Conservation (phyloP, 495 filamentous ascomycete species). For the Aspergillus egyptiacus region DNA sequence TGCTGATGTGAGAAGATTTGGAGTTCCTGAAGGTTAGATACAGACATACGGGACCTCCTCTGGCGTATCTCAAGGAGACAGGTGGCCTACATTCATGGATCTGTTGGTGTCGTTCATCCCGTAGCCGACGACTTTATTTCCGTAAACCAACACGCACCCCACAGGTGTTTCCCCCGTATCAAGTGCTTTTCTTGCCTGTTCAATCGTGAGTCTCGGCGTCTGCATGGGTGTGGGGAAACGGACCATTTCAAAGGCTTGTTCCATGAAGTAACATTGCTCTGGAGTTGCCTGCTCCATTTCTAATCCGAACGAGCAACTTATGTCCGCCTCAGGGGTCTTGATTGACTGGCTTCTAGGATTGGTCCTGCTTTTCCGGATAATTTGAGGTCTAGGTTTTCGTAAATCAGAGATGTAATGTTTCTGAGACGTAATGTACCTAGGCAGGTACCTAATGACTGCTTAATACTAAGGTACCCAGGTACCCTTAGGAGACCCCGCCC, state of each 20-base stretch:
- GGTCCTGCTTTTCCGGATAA: too few relatives aligned
- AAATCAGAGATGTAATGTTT: too few relatives aligned
- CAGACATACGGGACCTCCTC: too few relatives aligned
- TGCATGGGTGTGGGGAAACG: background rate
- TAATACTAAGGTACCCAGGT: too few relatives aligned
- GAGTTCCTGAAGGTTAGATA: too few relatives aligned
- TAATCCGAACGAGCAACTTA: background rate
- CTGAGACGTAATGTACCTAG: too few relatives aligned
- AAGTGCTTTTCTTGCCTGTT: constrained; percentile 74
- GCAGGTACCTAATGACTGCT: too few relatives aligned
- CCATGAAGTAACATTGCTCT: constrained; percentile 58
- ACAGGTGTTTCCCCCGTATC: constrained; percentile 84
- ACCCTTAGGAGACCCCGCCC: too few relatives aligned
- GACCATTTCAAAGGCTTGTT: constrained; percentile 65
- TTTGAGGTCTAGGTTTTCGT: too few relatives aligned
- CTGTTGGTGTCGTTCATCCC: constrained; percentile 97
- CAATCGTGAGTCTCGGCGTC: constrained; percentile 5
- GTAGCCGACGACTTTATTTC: constrained; percentile 64
- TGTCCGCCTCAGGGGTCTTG: too few relatives aligned
- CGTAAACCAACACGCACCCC: constrained; percentile 84
- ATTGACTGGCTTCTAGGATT: too few relatives aligned
- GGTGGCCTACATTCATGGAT: constrained; percentile 57
- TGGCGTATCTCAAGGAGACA: background rate
- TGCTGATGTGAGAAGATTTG: background rate
- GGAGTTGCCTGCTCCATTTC: constrained; percentile 15